Evolutionary conservation across 2,329 filamentous ascomycete genomes (phyloP).

Genomic region (Elsinoe necatrix): DNA sequence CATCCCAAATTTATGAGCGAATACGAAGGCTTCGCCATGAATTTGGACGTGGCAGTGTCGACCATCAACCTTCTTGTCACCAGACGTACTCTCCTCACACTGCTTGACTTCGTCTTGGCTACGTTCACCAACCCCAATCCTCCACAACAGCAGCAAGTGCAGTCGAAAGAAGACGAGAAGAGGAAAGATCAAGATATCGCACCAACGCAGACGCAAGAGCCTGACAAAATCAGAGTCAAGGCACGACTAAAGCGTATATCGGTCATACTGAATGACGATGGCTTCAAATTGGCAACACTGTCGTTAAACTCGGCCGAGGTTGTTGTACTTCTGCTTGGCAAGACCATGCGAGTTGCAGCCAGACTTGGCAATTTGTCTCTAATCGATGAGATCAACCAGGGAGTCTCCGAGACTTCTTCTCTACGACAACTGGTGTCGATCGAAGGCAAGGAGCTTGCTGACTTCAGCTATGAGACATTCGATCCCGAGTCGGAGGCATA

Average conservation of each 20-base stretch:
- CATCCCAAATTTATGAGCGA: constrained; percentile 89
- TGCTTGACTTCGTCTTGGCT: constrained; percentile 86
- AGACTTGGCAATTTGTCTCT: constrained; percentile 80
- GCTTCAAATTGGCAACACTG: constrained; percentile 83
- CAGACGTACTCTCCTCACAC: constrained; percentile 78
- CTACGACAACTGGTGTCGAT: constrained; percentile 86
- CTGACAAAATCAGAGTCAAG: constrained; percentile 83
- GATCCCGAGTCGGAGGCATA: constrained; percentile 68
- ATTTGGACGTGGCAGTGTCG: constrained; percentile 81
- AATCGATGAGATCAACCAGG: constrained; percentile 88
- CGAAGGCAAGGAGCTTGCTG: constrained; percentile 87
- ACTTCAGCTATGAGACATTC: constrained; percentile 96
- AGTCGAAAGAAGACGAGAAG: constrained; percentile 28
- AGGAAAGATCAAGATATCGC: constrained; percentile 31
- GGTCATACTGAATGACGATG: constrained; percentile 94
- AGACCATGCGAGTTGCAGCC: constrained; percentile 78
- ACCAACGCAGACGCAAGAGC: constrained; percentile 34
- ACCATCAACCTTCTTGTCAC: constrained; percentile 97
- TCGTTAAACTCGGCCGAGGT: constrained; percentile 90
- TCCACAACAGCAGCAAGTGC: constrained; percentile 23
- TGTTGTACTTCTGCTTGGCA: constrained; percentile 76
- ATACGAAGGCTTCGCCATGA: constrained; percentile 89
- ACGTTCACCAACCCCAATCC: constrained; percentile 63
- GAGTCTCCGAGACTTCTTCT: constrained; percentile 70
- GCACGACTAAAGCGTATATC: constrained; percentile 88